Conservation (phyloP, 2,329 filamentous ascomycete genomes). For the Cordyceps pruinosa region DNA sequence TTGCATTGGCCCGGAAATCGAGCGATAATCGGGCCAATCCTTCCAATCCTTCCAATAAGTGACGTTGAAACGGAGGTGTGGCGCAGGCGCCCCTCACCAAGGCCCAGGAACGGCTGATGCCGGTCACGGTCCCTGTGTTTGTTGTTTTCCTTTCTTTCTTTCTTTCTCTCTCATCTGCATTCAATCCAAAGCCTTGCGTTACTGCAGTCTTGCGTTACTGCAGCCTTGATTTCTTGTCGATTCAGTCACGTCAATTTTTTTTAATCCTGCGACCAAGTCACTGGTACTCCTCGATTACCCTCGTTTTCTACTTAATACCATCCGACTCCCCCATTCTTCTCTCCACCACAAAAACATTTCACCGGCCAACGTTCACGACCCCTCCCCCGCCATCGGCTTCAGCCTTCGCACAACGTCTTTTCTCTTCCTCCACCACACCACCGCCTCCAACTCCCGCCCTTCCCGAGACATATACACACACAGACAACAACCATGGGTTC, state of each 20-base stretch:
- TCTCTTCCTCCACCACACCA: neutral
- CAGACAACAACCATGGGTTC: conserved; percentile 22
- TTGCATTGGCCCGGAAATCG: too few relatives aligned
- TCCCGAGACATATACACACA: neutral
- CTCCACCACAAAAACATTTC: neutral
- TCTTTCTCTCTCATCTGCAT: neutral
- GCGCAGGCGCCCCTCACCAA: too few relatives aligned
- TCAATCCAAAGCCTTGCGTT: neutral
- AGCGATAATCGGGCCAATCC: conserved; percentile 1
- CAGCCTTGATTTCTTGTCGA: too few relatives aligned
- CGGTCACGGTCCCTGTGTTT: neutral
- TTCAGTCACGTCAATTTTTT: too few relatives aligned
- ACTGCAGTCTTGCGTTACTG: too few relatives aligned
- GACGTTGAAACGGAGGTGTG: too few relatives aligned
- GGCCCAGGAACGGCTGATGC: neutral
- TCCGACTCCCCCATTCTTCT: neutral
- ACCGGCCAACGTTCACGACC: neutral
- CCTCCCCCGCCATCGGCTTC: conserved; percentile 12
- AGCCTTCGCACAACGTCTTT: neutral
- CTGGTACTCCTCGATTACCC: too few relatives aligned
- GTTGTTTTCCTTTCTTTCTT: conserved; percentile 3
- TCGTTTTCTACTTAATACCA: neutral
- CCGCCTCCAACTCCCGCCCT: too few relatives aligned
- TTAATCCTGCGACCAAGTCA: too few relatives aligned
- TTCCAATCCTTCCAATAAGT: too few relatives aligned